phyloP scores from a whole-genome alignment of 2,329 filamentous ascomycete genomes.

The Alternaria brassicae region DNA sequence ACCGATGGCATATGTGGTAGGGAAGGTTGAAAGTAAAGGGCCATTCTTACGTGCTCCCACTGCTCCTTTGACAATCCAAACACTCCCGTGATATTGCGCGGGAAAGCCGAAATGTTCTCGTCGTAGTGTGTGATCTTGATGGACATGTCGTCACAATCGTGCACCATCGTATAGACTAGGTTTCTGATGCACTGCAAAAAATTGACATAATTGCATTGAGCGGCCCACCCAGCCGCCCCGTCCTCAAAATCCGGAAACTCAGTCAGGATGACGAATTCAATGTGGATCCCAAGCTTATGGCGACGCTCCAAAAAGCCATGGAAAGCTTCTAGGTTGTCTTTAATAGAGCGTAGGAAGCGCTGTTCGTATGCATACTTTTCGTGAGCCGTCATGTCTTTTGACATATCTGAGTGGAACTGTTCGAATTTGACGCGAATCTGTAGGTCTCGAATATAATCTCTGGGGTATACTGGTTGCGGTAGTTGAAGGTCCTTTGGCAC shows the following conservation, averaged over 20 bases:
- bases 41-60: constrained; percentile 28
- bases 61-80: constrained; percentile 27
- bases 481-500: constrained; percentile 4
- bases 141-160: constrained; percentile 17
- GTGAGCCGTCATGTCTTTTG: background rate
- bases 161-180: constrained; percentile 26
- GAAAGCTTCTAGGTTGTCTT: background rate
- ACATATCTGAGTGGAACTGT: constrained; percentile 13
- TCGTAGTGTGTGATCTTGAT: constrained; percentile 32
- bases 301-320: background rate
- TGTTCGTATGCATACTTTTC: constrained; percentile 15
- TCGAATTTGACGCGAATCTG: constrained; percentile 37
- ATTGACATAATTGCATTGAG: constrained; percentile 18
- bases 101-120: constrained; percentile 21
- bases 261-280: constrained; percentile 35
- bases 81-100: constrained; percentile 19
- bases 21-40: background rate
- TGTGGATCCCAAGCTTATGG: constrained; percentile 5
- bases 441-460: constrained; percentile 25
- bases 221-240: background rate
- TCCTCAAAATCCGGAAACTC: background rate
- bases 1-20: background rate
- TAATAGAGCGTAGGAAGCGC: constrained; percentile 8
- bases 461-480: constrained; percentile 1
- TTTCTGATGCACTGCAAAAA: constrained; percentile 26